Evolutionary conservation across 768 basidiomycete species (phyloP), one percentile per base, ranked within the genome.

Genomic region (Pleurotus citrinopileatus): DNA sequence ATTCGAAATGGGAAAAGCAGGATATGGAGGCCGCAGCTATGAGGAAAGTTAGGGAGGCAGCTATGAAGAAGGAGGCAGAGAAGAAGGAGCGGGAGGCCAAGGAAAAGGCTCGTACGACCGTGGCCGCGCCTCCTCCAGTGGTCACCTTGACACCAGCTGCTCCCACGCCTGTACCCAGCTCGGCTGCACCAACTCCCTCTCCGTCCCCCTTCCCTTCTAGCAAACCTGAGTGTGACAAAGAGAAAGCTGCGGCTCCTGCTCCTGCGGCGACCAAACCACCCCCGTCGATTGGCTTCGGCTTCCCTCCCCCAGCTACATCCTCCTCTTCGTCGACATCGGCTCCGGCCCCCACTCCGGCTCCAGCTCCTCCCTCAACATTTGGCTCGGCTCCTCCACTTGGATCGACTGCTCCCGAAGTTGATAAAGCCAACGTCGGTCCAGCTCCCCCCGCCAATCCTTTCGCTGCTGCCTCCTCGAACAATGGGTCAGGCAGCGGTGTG

Each of bases 1-100:
- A 83, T 59, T 86, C 87, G 2, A 91, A 89, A 68, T 91, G 87
- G 87, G 90, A 92, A 67, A 91, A 90, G 57, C 89, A 92, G 66
- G 89, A 93, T 60, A 67, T 89, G 26, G 90, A 93, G 61, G 90
- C 90, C 2, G 81, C 81, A 38, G 87, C 89, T 20, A 86, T 92
- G 78, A 79, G 80, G 61, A 85, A 78, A 63, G 80, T 92, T 61
- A 75, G 89, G 45, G 74, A 78, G 52, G 72, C 73, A 10, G 76
- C 70, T 54, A 64, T 65, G 50, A 70, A 70, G 57, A 79, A 76
- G 60, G 70, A 65, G 57, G 70, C 69, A 29, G 64, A 61, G 36
- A 64, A 61, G 53, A 69, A 63, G 42, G 79, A 72, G 60, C 57
- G 46, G 56, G 65, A 70, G 46, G 63, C 62, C 17, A 42, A 54